phyloP scores from a whole-genome alignment of 768 basidiomycete species.

The Leccinum aurantiacum region DNA sequence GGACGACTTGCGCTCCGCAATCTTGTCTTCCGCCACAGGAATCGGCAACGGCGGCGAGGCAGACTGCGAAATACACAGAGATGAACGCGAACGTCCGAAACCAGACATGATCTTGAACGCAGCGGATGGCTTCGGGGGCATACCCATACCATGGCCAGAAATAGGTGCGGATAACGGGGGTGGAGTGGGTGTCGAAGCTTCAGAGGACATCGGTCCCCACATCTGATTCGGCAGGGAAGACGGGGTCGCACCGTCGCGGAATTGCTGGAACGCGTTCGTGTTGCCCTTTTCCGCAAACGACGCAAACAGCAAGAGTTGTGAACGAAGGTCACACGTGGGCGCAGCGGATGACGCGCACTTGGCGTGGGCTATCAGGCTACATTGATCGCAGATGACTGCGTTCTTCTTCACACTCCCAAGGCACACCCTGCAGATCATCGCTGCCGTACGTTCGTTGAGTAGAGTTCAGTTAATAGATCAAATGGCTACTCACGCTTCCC shows the following conservation, averaged over 20 bases:
- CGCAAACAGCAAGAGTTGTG: slow-evolving; percentile 75
- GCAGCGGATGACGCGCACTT: slow-evolving; percentile 74
- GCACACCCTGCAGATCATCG: slow-evolving; percentile 86
- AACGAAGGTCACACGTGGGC: slow-evolving; percentile 78
- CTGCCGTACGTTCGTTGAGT: slow-evolving; percentile 40
- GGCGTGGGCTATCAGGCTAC: slow-evolving; percentile 85
- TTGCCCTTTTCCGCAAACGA: slow-evolving; percentile 74
- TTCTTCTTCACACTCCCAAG: slow-evolving; percentile 76
- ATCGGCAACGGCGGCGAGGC: slow-evolving; percentile 32
- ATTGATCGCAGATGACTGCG: slow-evolving; percentile 85
- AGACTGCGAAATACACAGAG: slow-evolving; percentile 36
- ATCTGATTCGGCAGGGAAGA: slow-evolving; percentile 3
- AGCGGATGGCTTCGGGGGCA: slow-evolving; percentile 46
- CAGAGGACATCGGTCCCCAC: slow-evolving; percentile 51
- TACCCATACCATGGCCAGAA: slow-evolving; percentile 16
- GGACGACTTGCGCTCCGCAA: slow-evolving; percentile 33
- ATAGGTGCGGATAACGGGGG: slow-evolving; percentile 33
- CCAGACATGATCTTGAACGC: slow-evolving; percentile 65
- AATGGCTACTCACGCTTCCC: slow-evolving; percentile 69
- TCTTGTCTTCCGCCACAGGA: slow-evolving; percentile 25
- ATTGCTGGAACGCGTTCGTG: slow-evolving; percentile 54
- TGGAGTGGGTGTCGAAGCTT: slow-evolving; percentile 52
- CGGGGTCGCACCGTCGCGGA: slow-evolving; percentile 42
- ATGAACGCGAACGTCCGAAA: slow-evolving; percentile 66
- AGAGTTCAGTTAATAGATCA: not conserved